Conservation (phyloP, 2,329 filamentous ascomycete genomes). For the Apiospora phragmitis region DNA sequence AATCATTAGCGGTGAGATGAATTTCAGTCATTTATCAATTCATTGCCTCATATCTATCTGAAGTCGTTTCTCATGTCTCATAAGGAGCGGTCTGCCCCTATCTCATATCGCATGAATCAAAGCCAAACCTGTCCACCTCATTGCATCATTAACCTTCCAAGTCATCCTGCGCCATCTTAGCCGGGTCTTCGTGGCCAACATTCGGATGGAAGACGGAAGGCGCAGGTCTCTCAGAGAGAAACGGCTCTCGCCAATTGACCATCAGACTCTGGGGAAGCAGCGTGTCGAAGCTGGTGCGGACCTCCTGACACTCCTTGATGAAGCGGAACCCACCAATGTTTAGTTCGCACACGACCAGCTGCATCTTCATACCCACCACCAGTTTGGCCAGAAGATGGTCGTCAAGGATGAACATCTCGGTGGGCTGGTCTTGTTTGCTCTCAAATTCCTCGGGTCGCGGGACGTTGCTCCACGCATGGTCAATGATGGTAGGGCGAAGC, state of each 20-base stretch:
- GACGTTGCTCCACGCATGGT: constrained; percentile 48
- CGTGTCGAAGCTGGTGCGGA: constrained; percentile 64
- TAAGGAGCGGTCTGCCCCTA: not conserved
- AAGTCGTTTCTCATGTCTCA: not conserved
- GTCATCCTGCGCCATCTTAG: not conserved
- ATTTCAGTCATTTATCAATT: not conserved
- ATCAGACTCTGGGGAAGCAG: constrained; percentile 71
- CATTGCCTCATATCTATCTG: constrained; percentile 1
- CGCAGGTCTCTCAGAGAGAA: constrained; percentile 42
- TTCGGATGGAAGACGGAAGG: constrained; percentile 37
- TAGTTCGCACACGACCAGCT: constrained; percentile 55
- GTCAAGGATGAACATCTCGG: constrained; percentile 66
- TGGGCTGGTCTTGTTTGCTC: constrained; percentile 16
- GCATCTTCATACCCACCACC: constrained; percentile 65
- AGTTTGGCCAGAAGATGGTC: constrained; percentile 52
- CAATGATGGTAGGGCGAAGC: constrained; percentile 46
- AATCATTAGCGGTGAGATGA: no score
- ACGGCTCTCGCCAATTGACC: constrained; percentile 62
- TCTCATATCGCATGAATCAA: not conserved
- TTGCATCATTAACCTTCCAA: constrained; percentile 1
- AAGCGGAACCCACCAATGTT: constrained; percentile 59
- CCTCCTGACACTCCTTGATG: constrained; percentile 56
- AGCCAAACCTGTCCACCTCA: no score
- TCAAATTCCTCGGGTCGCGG: constrained; percentile 33
- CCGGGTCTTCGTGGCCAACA: not conserved